Evolutionary conservation across 495 filamentous ascomycete species (phyloP), one percentile per base, ranked within the genome.

Genomic region (Neurospora discreta): DNA sequence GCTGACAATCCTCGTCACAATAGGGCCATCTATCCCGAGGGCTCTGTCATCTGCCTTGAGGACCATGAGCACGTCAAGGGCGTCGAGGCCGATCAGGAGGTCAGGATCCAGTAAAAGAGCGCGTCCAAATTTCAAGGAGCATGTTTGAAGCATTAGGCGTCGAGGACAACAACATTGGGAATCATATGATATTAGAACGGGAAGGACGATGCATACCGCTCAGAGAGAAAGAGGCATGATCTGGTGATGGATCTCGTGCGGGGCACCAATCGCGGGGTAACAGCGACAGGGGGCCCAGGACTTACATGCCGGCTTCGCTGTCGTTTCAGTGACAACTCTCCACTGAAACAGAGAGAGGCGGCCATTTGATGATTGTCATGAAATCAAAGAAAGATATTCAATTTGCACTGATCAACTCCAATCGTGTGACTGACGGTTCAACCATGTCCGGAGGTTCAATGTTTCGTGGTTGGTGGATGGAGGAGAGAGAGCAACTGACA

Each of bases 21-120:
- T 71, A 98, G 95, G 68, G 93, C 92, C 72, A 87, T 88, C 44
- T 91, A 91, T 77, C 90, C 90, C 11, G 87, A 87, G 3, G 91
- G 90, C 74, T 79, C 83, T 5, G 83, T 96, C 18, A 73, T 76
- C 4, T 86, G 88, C 3, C 82, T 98, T 69, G 82, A 88, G 73
- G 83, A 81, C 33, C 85, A 88, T 80, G 88, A 92, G 18, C 85
- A 93, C 72, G 84, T 97, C 77, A 85, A 92, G 70, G 77, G 39
- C 42, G 90, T 97, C 39, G 95, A 98, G 84, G 71, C 79, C 73
- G 93, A 97, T 79, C 79, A 81, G 8, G 87, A 88, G 73, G 88
- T 96, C 20, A 88, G 73, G 73, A 96, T 88, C 16, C 91, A 95
- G 85, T 94, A 87, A 77, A 76, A 8, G 69, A 26, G 23, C 52